Base-by-base conservation (phyloP, 2,329 filamentous ascomycete genomes). In the Dactylellina drechsleri region DNA sequence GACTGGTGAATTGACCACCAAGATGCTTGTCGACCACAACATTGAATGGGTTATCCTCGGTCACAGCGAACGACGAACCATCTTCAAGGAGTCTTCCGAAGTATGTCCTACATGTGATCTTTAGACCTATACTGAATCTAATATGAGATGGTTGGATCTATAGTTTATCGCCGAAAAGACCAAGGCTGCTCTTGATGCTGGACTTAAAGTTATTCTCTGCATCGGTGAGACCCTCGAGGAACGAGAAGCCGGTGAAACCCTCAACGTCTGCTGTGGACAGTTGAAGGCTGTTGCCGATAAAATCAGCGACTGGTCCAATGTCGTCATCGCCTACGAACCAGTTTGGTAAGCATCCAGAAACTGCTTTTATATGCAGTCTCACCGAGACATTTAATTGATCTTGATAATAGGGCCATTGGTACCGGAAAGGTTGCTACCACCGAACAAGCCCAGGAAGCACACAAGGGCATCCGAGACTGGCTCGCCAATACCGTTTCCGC, bases 281-380 rank as follows among this genome's bases (percentile, higher is more conserved):
- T 88, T 99, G 80, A 87, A 89, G 77, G 93, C 93, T 78, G 92
- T 94, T 78, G 88, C 88, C 67, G 90, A 93, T 83, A 83, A 85
- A 80, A 81, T 85, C 77, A 81, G 79, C 3, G 92, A 97, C 85
- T 99, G 95, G 95, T 88, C 86, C 81, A 95, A 95, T 86, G 88
- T 99, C 78, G 95, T 99, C 82, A 88, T 99, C 81, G 95, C 95
- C 81, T 99, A 99, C 85, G 95, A 99, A 88, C 95, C 95, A 81
- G 96, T 99, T 86, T 99, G 95, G 94, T 93, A 89, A 82, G 91
- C 89, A 79, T 18, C n/a, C 60, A 41, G 4, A 26, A 40, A 23
- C 20, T 23, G 36, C 16, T 45, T 16, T 59, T 5, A 10, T 54
- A 15, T n/a, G n/a, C 23, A 47, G n/a, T 10, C 7, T 47, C 13